Percentiles rank a stretch among this genome's conserved stretches.
These are phyloP conservation scores for Pseudoturritis turrita DNA, from an alignment of 345 rosid species.

Conservation along the genomic window DNA sequence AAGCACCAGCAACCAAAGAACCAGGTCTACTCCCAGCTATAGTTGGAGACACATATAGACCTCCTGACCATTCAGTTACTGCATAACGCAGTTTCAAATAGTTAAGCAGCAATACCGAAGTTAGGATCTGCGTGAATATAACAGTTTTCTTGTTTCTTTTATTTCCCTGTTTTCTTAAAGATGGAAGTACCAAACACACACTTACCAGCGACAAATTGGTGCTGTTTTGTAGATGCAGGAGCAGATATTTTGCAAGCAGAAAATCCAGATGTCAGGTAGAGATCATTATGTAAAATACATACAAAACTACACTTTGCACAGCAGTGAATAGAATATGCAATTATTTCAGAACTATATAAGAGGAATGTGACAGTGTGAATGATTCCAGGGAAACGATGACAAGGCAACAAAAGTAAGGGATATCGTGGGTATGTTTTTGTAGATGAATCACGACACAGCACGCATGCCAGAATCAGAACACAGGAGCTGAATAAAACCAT, in stretches of 20 bases:
- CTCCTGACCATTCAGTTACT: constrained; percentile 98
- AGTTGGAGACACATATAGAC: constrained; percentile 87
- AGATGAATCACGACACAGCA: background rate
- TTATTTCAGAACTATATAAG: background rate
- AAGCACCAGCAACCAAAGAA: constrained; percentile 83
- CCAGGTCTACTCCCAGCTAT: constrained; percentile 97
- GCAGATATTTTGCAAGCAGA: constrained; percentile 20
- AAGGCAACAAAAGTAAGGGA: background rate
- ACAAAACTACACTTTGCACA: background rate
- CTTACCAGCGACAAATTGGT: constrained; percentile 97
- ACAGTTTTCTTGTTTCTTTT: background rate
- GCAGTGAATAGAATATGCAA: background rate
- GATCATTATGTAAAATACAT: background rate
- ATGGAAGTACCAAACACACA: background rate
- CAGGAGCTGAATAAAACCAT: background rate
- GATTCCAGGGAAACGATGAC: background rate
- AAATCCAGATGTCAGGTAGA: constrained; percentile 35
- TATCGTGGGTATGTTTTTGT: background rate
- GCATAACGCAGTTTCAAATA: constrained; percentile 23
- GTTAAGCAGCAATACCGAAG: background rate
- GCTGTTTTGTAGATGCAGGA: constrained; percentile 48
- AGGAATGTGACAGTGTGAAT: background rate
- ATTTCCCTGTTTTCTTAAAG: background rate
- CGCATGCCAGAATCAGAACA: background rate
- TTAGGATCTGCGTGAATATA: background rate